Evolutionary conservation across 108 stramenopile species (phyloP).

Genomic region (Schizochytrium sp.): DNA sequence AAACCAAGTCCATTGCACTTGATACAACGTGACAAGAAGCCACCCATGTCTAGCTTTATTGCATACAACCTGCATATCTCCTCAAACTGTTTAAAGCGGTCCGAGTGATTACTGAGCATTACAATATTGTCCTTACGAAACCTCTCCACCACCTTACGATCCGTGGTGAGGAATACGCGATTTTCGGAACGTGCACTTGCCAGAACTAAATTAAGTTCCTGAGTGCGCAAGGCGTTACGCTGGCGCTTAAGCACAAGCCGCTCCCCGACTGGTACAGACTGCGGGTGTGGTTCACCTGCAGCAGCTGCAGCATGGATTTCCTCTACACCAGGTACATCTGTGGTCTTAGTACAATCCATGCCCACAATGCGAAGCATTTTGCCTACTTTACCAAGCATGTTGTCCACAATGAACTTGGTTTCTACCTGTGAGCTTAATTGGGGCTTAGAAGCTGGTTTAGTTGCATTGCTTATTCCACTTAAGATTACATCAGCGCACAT

Average conservation of each 20-base stretch:
- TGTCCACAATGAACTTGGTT: slow-evolving; percentile 31
- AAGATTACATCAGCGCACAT: not conserved
- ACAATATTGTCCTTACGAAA: not conserved
- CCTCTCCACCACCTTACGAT: slow-evolving; percentile 29
- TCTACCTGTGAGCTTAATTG: not conserved
- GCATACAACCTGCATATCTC: slow-evolving; percentile 13
- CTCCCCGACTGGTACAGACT: not conserved
- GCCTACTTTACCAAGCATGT: slow-evolving; percentile 37
- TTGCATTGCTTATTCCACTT: not conserved
- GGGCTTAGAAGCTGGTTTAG: not conserved
- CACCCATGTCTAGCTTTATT: not conserved
- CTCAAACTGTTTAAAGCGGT: not conserved
- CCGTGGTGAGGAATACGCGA: slow-evolving; percentile 41
- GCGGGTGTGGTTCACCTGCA: not conserved
- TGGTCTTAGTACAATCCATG: not conserved
- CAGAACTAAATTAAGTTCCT: not conserved
- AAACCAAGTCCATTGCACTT: not conserved
- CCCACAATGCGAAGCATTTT: slow-evolving; percentile 34
- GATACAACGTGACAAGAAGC: slow-evolving; percentile 38
- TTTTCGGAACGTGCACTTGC: slow-evolving; percentile 21
- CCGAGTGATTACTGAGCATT: not conserved
- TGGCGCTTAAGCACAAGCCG: not conserved
- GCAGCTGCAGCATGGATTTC: slow-evolving; percentile 1
- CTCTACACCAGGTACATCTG: slow-evolving; percentile 41
- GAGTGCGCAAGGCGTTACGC: not conserved